These are phyloP conservation scores for Calonectria naviculata DNA, from an alignment of 2,329 filamentous ascomycete genomes.

Conservation along the genomic window DNA sequence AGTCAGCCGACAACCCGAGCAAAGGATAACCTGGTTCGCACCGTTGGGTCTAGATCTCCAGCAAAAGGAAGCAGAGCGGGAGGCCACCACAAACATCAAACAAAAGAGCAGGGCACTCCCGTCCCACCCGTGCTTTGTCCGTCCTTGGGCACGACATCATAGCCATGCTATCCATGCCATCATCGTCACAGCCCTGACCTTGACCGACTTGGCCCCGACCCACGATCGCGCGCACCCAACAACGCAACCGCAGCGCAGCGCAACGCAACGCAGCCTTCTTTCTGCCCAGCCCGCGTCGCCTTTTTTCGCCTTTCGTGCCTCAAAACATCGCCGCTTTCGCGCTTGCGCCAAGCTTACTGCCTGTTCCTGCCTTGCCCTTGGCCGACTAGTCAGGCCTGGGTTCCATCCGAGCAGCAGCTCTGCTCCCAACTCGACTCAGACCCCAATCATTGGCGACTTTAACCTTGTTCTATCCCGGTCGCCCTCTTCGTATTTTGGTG, in stretches of 20 bases:
- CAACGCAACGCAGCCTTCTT: neutral
- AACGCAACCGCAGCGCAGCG: neutral
- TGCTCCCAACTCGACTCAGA: conserved; percentile 2
- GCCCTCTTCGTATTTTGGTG: neutral
- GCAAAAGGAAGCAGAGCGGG: neutral
- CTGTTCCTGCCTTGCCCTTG: conserved; percentile 11
- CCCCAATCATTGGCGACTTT: conserved; percentile 12
- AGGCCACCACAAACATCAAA: neutral
- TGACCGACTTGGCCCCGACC: neutral
- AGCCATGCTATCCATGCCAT: conserved; percentile 13
- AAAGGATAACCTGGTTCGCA: conserved; percentile 11
- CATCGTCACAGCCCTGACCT: neutral
- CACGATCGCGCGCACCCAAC: conserved; percentile 5
- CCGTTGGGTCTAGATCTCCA: conserved; percentile 1
- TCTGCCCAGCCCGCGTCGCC: neutral
- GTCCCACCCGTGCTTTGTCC: conserved; percentile 1
- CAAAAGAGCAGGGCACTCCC: conserved; percentile 3
- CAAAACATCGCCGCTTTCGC: neutral
- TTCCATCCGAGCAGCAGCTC: conserved; percentile 14
- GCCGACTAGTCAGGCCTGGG: neutral
- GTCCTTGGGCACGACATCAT: conserved; percentile 11
- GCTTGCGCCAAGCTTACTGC: conserved; percentile 16
- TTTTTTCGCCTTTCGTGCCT: neutral
- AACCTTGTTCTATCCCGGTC: neutral
- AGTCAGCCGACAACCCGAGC: conserved; percentile 21